A percentile compares a stretch with the other conserved stretches of the same genome.
phyloP scores from a whole-genome alignment of 805 yeast genomes.

The Kluyveromyces wickerhamii region DNA sequence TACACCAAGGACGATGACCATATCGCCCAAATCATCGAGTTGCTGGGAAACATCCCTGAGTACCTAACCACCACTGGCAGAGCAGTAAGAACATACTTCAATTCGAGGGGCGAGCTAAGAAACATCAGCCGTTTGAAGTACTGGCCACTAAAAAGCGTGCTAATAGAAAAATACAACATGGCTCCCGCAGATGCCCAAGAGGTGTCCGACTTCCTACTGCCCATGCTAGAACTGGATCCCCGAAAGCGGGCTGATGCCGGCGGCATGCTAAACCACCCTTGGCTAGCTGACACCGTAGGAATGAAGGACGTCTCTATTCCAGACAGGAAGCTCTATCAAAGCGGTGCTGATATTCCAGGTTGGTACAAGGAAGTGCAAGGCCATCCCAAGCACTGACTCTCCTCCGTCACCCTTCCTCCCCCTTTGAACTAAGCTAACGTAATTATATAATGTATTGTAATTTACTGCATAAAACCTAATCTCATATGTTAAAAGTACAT shows the following conservation, averaged over 20 bases:
- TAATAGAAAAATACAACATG: slow-evolving; percentile 79
- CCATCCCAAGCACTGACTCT: slow-evolving; percentile 32
- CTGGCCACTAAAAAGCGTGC: slow-evolving; percentile 80
- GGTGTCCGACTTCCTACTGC: slow-evolving; percentile 67
- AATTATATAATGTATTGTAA: too few relatives aligned
- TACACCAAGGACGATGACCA: slow-evolving; percentile 93
- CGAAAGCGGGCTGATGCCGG: slow-evolving; percentile 89
- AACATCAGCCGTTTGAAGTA: slow-evolving; percentile 76
- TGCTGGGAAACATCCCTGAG: slow-evolving; percentile 61
- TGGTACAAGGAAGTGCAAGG: slow-evolving; percentile 68
- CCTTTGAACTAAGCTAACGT: too few relatives aligned
- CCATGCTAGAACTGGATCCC: slow-evolving; percentile 80
- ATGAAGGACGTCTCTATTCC: slow-evolving; percentile 52
- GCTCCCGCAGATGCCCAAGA: slow-evolving; percentile 59
- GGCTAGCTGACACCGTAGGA: slow-evolving; percentile 72
- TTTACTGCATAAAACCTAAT: too few relatives aligned
- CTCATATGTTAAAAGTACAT: too few relatives aligned
- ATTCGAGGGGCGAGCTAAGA: slow-evolving; percentile 60
- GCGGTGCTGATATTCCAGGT: slow-evolving; percentile 87
- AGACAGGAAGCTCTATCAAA: slow-evolving; percentile 68
- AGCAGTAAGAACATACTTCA: slow-evolving; percentile 55
- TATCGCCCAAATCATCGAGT: slow-evolving; percentile 87
- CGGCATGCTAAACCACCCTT: slow-evolving; percentile 81
- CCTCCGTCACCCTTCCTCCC: too few relatives aligned
- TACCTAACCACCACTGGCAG: slow-evolving; percentile 51